These are phyloP conservation scores for Verticillium nubilum DNA, from an alignment of 2,329 filamentous ascomycete species.

Conservation along the genomic window DNA sequence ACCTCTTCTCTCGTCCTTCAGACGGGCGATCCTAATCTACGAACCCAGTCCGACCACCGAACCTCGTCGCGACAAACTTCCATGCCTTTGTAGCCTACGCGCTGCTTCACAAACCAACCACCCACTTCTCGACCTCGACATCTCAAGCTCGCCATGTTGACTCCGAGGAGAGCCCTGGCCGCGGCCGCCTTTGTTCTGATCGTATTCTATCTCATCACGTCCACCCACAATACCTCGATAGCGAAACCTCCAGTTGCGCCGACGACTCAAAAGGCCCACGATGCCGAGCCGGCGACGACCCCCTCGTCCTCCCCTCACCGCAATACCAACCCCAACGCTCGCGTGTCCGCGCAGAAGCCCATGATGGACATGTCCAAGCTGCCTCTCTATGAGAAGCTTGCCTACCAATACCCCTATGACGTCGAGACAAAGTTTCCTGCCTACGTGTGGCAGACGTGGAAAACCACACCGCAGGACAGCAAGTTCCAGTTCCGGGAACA, in stretches of 20 bases:
- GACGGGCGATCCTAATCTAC: neutral
- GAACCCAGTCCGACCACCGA: neutral
- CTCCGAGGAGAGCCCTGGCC: conserved; percentile 69
- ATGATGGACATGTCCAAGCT: conserved; percentile 66
- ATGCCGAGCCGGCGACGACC: neutral
- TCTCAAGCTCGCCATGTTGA: conserved; percentile 68
- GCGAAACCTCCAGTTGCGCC: neutral
- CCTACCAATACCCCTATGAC: conserved; percentile 92
- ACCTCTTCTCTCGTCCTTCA: conserved; percentile 1
- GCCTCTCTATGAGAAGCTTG: conserved; percentile 73
- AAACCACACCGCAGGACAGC: conserved; percentile 70
- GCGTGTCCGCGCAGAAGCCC: conserved; percentile 51
- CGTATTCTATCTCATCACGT: conserved; percentile 64
- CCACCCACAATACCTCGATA: conserved; percentile 38
- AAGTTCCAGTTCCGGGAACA: conserved; percentile 77
- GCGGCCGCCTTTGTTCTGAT: conserved; percentile 64
- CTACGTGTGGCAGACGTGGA: conserved; percentile 99
- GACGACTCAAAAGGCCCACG: neutral
- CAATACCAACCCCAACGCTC: conserved; percentile 3
- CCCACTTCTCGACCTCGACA: too few relatives aligned
- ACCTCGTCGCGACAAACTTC: neutral
- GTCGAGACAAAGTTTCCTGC: conserved; percentile 84
- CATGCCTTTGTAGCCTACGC: neutral
- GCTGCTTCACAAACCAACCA: neutral
- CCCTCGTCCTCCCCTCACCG: neutral